phyloP scores from a whole-genome alignment of 768 basidiomycete species.

The Mrakia gelida region DNA sequence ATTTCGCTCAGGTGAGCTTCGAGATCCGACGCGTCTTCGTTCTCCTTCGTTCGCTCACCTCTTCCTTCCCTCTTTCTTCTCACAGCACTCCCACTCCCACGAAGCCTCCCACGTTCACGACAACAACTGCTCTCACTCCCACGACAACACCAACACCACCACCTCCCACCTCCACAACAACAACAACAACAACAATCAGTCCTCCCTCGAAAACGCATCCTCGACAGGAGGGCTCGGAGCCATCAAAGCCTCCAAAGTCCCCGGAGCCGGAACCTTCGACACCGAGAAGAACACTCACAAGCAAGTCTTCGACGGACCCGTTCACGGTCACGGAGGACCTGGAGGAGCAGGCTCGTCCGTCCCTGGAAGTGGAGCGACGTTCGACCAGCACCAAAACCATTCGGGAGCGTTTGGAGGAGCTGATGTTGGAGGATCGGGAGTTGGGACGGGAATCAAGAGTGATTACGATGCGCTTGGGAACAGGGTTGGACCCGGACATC shows the following conservation, averaged over 20 bases:
- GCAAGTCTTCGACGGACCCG: constrained; percentile 1
- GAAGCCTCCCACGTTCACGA: background rate
- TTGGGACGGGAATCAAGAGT: background rate
- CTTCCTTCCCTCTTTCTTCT: background rate
- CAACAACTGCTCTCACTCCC: background rate
- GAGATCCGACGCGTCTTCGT: background rate
- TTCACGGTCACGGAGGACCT: constrained; percentile 5
- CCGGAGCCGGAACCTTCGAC: background rate
- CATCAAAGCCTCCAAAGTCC: background rate
- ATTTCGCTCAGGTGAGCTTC: background rate
- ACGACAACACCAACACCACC: background rate
- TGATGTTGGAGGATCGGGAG: background rate
- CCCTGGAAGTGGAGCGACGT: background rate
- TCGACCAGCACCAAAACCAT: background rate
- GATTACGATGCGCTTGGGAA: constrained; percentile 3
- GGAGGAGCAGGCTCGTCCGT: background rate
- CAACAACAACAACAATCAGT: background rate
- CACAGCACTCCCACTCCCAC: background rate
- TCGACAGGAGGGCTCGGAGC: background rate
- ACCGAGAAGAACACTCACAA: constrained; percentile 5
- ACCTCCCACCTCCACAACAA: background rate
- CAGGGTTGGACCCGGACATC: constrained; percentile 1
- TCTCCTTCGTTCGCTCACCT: background rate
- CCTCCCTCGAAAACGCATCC: background rate
- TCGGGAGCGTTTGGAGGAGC: background rate